These are phyloP conservation scores for Skeletonema costatum DNA, from an alignment of 108 stramenopile species.

Conservation along the genomic window DNA sequence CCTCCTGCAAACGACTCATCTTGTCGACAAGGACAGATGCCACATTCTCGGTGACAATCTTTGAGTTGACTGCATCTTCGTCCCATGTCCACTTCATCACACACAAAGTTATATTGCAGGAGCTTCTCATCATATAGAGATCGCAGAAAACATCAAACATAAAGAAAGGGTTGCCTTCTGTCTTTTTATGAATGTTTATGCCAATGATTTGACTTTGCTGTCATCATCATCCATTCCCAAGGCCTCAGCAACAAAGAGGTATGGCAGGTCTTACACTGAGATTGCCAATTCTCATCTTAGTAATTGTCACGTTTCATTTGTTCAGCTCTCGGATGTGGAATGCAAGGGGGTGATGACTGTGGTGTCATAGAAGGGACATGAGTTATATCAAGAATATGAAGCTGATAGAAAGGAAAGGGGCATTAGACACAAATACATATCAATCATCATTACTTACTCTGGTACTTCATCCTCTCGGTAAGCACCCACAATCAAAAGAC, in stretches of 20 bases:
- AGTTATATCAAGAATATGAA: conserved; percentile 41
- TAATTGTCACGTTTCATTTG: neutral
- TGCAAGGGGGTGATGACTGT: neutral
- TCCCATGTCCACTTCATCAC: too few species aligned
- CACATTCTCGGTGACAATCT: too few species aligned
- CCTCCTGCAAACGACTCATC: too few species aligned
- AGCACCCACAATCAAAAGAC: too few species aligned
- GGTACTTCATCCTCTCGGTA: too few species aligned
- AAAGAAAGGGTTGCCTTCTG: conserved; percentile 39
- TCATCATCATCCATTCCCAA: neutral
- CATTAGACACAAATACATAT: too few species aligned
- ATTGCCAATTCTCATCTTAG: conserved; percentile 6
- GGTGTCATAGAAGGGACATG: conserved; percentile 7
- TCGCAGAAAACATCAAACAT: conserved; percentile 34
- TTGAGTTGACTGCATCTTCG: too few species aligned
- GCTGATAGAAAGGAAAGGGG: neutral
- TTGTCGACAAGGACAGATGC: too few species aligned
- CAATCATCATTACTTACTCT: too few species aligned
- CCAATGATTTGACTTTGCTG: too few species aligned
- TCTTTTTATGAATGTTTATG: conserved; percentile 8
- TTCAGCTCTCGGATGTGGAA: neutral
- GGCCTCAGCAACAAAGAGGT: conserved; percentile 20
- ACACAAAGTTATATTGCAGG: conserved; percentile 9
- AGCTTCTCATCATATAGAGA: conserved; percentile 2
- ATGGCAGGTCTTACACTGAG: neutral